These are phyloP conservation scores for Kitagawia praeruptora DNA, from an alignment of 129 eudicot genomes.

Conservation along the genomic window DNA sequence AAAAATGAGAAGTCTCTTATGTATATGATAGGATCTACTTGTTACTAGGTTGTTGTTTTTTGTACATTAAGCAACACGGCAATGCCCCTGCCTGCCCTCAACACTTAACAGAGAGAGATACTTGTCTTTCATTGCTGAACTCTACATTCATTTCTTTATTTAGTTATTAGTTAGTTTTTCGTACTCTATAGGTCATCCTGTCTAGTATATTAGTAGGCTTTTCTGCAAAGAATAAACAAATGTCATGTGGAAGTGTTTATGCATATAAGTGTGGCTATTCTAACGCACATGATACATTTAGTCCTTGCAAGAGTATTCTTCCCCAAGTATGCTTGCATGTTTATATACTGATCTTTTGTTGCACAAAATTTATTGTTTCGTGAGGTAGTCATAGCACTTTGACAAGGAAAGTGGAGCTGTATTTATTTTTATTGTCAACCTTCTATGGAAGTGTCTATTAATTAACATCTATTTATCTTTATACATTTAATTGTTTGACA, in stretches of 20 bases:
- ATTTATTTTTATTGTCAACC: neutral
- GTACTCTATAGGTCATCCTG: neutral
- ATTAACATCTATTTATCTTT: neutral
- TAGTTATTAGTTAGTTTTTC: neutral
- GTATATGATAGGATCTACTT: neutral
- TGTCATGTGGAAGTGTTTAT: neutral
- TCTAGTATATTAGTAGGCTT: neutral
- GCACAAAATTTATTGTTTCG: neutral
- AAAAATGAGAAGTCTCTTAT: neutral
- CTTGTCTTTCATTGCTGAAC: neutral
- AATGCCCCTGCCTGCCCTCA: neutral
- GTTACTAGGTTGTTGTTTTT: neutral
- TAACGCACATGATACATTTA: neutral
- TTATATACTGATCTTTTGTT: neutral
- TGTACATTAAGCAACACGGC: neutral
- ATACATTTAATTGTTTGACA: neutral
- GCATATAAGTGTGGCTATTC: neutral
- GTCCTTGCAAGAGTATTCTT: neutral
- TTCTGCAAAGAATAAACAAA: neutral
- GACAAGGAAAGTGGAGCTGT: neutral
- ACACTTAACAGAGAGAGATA: neutral
- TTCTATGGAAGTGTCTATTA: neutral
- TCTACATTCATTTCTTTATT: neutral
- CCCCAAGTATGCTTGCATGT: neutral
- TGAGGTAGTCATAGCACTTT: neutral